These are phyloP conservation scores for Glebionis coronaria DNA, from an alignment of 129 eudicot species.

Conservation along the genomic window DNA sequence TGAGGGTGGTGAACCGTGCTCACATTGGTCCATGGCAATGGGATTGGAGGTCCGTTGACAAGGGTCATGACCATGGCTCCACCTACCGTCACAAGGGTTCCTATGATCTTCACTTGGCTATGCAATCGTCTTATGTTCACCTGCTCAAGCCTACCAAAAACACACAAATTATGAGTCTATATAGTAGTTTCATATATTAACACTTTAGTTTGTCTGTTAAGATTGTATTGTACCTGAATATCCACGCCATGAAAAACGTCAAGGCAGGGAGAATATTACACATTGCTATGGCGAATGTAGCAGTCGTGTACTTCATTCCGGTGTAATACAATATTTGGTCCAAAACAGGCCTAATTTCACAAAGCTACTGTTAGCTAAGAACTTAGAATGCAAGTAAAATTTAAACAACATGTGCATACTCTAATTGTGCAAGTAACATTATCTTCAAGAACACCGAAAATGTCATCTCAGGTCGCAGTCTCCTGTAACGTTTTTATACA, in stretches of 20 bases:
- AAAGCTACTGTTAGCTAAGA: neutral
- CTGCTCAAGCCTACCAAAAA: slow-evolving; percentile 56
- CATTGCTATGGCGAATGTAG: slow-evolving; percentile 60
- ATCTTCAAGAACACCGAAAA: slow-evolving; percentile 49
- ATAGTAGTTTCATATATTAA: neutral
- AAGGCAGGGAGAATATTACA: slow-evolving; percentile 66
- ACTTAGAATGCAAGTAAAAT: neutral
- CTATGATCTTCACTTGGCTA: slow-evolving; percentile 73
- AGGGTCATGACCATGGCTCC: slow-evolving; percentile 94
- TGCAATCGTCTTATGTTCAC: slow-evolving; percentile 44
- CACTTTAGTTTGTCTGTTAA: neutral
- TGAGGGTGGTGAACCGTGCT: slow-evolving; percentile 22
- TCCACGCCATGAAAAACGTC: slow-evolving; percentile 65
- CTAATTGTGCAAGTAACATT: slow-evolving; percentile 53
- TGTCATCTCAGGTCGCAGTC: slow-evolving; percentile 58
- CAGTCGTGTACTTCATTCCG: slow-evolving; percentile 61
- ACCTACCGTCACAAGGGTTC: slow-evolving; percentile 66
- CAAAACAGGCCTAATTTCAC: slow-evolving; percentile 56
- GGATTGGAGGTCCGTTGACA: slow-evolving; percentile 50
- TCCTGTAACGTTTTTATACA: slow-evolving; percentile 34
- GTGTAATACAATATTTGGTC: slow-evolving; percentile 63
- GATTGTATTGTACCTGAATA: slow-evolving; percentile 35
- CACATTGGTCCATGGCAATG: slow-evolving; percentile 46
- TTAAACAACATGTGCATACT: slow-evolving; percentile 29
- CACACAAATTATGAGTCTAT: neutral